A percentile compares a stretch with the other conserved stretches of the same genome.
Evolutionary conservation across 169 alveolate species (phyloP).

Genomic region (Cryptosporidium meleagridis): DNA sequence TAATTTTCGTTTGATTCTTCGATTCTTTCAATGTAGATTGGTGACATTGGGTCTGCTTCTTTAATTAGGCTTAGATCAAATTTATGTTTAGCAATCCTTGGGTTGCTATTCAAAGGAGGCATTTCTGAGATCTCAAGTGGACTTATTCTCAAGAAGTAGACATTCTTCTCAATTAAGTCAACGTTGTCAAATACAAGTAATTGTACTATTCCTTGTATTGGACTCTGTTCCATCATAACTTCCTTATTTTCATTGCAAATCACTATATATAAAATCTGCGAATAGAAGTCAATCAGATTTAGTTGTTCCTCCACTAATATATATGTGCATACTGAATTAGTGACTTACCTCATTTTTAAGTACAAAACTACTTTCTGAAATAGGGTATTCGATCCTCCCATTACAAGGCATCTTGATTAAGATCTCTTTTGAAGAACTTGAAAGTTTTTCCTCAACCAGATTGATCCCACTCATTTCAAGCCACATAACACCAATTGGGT

Average conservation of each 20-base stretch:
- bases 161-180: not conserved
- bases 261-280: constrained; percentile 18
- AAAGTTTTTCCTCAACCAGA: not conserved
- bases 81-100: constrained; percentile 5
- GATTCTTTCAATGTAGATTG: constrained; percentile 11
- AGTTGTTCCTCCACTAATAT: too few relatives aligned
- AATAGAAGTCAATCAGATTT: not conserved
- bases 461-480: not conserved
- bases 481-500: constrained; percentile 16
- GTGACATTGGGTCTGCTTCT: constrained; percentile 39
- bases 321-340: too few relatives aligned
- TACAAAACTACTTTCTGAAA: constrained; percentile 6
- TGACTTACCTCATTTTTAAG: constrained; percentile 53
- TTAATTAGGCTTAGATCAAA: not conserved
- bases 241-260: not conserved
- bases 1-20: not conserved
- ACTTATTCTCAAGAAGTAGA: constrained; percentile 12
- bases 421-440: not conserved
- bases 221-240: constrained; percentile 16
- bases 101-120: not conserved
- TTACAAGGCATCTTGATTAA: constrained; percentile 52
- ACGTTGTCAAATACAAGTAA: not conserved
- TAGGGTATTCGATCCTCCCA: constrained; percentile 48
- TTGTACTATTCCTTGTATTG: constrained; percentile 36
- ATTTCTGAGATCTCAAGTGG: constrained; percentile 37